These are phyloP conservation scores for Coemansia sp. DNA, from an alignment of 192 early-diverging fungal genomes.

Conservation along the genomic window DNA sequence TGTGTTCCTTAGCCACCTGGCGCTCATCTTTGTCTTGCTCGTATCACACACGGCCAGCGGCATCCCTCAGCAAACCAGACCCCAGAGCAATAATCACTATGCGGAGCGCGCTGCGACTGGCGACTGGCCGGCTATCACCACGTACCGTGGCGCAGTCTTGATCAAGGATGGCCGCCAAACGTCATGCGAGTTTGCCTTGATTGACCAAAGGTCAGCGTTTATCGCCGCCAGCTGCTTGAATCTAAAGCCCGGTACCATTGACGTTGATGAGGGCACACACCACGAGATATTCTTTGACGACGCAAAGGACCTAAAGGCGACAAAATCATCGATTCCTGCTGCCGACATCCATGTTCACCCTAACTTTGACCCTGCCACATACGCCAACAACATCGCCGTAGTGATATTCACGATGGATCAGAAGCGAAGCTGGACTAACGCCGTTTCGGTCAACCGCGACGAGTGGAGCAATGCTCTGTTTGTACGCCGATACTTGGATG, in stretches of 20 bases:
- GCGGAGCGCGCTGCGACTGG: neutral
- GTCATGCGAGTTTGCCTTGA: slow-evolving; percentile 25
- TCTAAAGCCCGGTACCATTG: neutral
- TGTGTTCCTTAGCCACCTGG: neutral
- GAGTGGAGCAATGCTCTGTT: slow-evolving; percentile 14
- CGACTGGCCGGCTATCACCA: neutral
- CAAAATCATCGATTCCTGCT: neutral
- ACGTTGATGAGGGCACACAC: neutral
- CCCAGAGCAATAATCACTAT: neutral
- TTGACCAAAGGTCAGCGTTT: slow-evolving; percentile 19
- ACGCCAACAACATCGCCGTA: slow-evolving; percentile 39
- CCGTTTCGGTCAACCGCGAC: slow-evolving; percentile 10
- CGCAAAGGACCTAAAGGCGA: neutral
- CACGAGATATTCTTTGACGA: slow-evolving; percentile 24
- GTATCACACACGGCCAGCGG: slow-evolving; percentile 8
- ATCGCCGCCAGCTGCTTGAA: slow-evolving; percentile 26
- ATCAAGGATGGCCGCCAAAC: slow-evolving; percentile 27
- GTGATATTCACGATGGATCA: slow-evolving; percentile 6
- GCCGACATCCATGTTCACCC: slow-evolving; percentile 31
- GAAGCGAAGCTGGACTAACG: slow-evolving; percentile 14
- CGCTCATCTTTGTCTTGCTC: slow-evolving; percentile 1
- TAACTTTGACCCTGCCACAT: slow-evolving; percentile 11
- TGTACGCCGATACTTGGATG: slow-evolving; percentile 18
- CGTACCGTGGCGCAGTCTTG: slow-evolving; percentile 21
- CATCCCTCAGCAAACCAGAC: neutral